These are phyloP conservation scores for Neofusicoccum umdonicola DNA, from an alignment of 2,329 filamentous ascomycete species.

Conservation along the genomic window DNA sequence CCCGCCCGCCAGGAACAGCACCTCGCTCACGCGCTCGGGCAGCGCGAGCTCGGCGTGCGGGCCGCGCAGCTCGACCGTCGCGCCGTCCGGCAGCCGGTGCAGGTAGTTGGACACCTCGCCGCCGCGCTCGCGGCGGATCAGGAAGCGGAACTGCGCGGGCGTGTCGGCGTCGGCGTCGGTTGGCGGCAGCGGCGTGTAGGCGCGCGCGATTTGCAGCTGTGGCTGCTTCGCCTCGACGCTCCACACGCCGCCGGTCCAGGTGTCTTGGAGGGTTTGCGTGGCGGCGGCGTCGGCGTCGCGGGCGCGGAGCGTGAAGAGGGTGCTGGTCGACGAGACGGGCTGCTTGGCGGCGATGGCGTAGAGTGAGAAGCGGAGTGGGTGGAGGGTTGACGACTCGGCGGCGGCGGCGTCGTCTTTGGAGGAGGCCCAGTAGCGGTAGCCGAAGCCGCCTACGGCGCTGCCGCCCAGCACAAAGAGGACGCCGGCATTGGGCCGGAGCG, in stretches of 20 bases:
- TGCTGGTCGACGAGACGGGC: constrained; percentile 63
- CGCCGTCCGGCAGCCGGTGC: constrained; percentile 60
- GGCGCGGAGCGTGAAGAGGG: constrained; percentile 64
- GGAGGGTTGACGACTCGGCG: constrained; percentile 42
- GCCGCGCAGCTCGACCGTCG: constrained; percentile 72
- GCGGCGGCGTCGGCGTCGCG: constrained; percentile 26
- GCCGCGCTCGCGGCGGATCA: constrained; percentile 72
- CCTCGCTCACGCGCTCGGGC: constrained; percentile 51
- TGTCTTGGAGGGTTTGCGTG: constrained; percentile 26
- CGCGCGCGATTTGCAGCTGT: constrained; percentile 83
- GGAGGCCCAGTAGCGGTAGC: constrained; percentile 32
- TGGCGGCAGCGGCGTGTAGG: constrained; percentile 84
- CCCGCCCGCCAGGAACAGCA: constrained; percentile 86
- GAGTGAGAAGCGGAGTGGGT: constrained; percentile 60
- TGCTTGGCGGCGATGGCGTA: constrained; percentile 64
- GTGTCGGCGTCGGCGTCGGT: constrained; percentile 31
- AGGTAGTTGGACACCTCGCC: constrained; percentile 88
- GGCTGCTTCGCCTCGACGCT: constrained; percentile 94
- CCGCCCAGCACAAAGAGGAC: constrained; percentile 33
- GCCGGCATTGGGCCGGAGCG: constrained; percentile 28
- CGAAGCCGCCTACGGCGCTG: constrained; percentile 33
- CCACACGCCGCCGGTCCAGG: constrained; percentile 69
- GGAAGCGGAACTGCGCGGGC: constrained; percentile 57
- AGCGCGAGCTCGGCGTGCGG: constrained; percentile 69
- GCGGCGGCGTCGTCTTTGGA: background rate